These are phyloP conservation scores for Angophora floribunda DNA, from an alignment of 345 rosid genomes.

Conservation along the genomic window DNA sequence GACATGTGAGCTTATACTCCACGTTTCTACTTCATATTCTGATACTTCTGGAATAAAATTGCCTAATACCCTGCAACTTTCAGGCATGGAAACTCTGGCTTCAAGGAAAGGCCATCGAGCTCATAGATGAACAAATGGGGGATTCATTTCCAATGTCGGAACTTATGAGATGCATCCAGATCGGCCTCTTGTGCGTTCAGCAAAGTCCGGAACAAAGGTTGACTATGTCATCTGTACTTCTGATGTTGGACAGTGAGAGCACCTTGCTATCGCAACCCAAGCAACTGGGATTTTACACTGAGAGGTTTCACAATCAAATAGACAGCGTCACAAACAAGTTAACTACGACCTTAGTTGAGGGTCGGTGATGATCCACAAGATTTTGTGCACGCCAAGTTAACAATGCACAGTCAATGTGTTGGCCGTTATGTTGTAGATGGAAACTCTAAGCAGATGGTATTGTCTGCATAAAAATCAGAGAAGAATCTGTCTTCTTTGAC, in stretches of 20 bases:
- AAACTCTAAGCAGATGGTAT: too few species aligned
- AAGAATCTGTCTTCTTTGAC: too few species aligned
- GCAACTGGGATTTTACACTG: not conserved
- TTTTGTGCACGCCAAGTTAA: not conserved
- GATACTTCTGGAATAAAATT: not conserved
- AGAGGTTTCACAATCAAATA: not conserved
- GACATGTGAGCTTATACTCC: not conserved
- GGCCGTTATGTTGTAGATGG: not conserved
- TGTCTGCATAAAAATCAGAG: too few species aligned
- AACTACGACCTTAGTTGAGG: rapidly evolving
- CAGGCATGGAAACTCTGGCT: not conserved
- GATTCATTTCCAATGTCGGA: conserved; percentile 3
- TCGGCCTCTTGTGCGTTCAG: not conserved
- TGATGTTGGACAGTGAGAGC: not conserved
- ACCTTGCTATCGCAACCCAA: not conserved
- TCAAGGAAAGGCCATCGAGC: conserved; percentile 1
- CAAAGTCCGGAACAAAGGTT: not conserved
- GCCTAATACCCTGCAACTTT: not conserved
- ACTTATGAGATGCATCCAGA: not conserved
- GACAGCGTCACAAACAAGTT: not conserved
- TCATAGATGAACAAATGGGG: conserved; percentile 15
- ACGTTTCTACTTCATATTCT: not conserved
- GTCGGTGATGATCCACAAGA: not conserved
- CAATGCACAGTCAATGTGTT: not conserved
- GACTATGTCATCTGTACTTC: rapidly evolving